Evolutionary conservation across 495 filamentous ascomycete species (phyloP).

Genomic region (Penicillium antarcticum): DNA sequence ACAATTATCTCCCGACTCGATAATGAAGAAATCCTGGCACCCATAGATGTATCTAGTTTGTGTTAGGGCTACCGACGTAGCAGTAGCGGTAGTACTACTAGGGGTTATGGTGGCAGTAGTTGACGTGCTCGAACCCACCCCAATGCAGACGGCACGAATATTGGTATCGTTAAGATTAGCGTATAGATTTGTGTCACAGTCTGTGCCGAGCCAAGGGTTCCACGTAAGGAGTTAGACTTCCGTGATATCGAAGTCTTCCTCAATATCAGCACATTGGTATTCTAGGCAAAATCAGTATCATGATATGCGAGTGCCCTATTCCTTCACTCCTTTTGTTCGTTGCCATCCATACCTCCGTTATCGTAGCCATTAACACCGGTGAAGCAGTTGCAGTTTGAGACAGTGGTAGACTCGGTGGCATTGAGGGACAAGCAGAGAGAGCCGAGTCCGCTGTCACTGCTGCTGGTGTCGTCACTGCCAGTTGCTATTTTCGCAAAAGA

Average conservation of each 20-base stretch:
- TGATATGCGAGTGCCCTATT: no score
- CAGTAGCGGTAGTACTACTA: no score
- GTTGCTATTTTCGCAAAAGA: background rate
- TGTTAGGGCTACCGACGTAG: no score
- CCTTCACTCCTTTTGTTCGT: no score
- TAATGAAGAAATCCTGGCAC: no score
- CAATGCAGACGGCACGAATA: background rate
- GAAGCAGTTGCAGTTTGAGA: constrained; percentile 1
- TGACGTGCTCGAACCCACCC: background rate
- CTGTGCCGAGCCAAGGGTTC: background rate
- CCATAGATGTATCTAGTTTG: no score
- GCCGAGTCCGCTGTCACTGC: background rate
- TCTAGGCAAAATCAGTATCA: no score
- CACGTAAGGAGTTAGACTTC: background rate
- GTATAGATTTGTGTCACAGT: background rate
- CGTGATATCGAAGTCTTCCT: background rate
- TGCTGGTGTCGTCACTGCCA: background rate
- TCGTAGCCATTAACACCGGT: background rate
- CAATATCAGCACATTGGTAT: background rate
- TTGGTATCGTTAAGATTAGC: background rate
- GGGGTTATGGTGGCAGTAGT: background rate
- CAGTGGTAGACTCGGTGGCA: background rate
- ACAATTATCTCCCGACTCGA: no score
- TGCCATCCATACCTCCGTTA: background rate
- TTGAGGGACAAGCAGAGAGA: background rate